Percentiles rank a stretch among this genome's conserved stretches.
Evolutionary conservation across 805 yeast genomes (phyloP).

Genomic region (Cyberlindnera misumaiensis): DNA sequence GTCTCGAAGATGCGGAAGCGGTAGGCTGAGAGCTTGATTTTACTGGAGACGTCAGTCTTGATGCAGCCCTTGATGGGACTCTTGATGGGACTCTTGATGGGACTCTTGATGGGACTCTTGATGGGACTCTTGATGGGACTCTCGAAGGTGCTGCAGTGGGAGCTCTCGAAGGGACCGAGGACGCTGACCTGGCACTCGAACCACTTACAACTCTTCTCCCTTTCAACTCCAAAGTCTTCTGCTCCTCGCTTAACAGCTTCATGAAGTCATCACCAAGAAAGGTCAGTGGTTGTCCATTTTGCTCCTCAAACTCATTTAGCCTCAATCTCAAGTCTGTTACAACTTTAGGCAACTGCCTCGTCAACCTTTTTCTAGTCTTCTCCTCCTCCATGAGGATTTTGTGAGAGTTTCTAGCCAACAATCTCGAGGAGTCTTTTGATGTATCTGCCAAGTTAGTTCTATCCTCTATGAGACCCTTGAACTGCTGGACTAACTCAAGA

Average conservation of each 20-base stretch:
- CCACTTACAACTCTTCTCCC: constrained; percentile 17
- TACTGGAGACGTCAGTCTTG: constrained; percentile 12
- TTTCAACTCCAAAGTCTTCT: constrained; percentile 12
- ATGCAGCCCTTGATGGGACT: constrained; percentile 6
- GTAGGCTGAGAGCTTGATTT: constrained; percentile 5
- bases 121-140: constrained; percentile 15
- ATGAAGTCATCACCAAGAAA: constrained; percentile 23
- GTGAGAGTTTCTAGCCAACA: constrained; percentile 69
- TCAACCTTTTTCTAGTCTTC: constrained; percentile 57
- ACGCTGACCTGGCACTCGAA: constrained; percentile 11
- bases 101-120: constrained; percentile 16
- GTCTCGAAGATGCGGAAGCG: constrained; percentile 4
- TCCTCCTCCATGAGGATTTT: constrained; percentile 78
- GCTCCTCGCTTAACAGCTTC: constrained; percentile 26
- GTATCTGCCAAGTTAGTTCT: constrained; percentile 59
- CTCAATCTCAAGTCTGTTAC: constrained; percentile 43
- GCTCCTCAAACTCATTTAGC: constrained; percentile 41
- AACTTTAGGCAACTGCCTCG: constrained; percentile 62
- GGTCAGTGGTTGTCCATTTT: constrained; percentile 28
- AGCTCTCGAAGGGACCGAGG: constrained; percentile 14
- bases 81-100: constrained; percentile 13
- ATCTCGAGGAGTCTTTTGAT: constrained; percentile 72
- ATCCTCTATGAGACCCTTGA: constrained; percentile 51
- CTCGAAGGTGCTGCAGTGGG: constrained; percentile 17
- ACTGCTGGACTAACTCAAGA: constrained; percentile 46